A percentile compares a stretch with the other conserved stretches of the same genome.
Conservation (phyloP, 495 filamentous ascomycete species). For the Evansstolkia leycettana region DNA sequence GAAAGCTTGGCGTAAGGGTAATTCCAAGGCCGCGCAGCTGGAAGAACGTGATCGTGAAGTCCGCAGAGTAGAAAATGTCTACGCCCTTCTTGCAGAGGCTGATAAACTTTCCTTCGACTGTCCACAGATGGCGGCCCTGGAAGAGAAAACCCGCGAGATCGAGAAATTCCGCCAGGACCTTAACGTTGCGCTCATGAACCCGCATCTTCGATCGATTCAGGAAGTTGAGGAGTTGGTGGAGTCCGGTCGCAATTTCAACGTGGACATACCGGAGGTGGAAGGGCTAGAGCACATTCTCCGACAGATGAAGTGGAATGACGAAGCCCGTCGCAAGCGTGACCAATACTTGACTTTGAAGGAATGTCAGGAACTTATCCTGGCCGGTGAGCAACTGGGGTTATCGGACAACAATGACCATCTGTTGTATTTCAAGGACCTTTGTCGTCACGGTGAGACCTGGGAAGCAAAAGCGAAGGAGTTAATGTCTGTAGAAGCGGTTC, state of each 20-base stretch:
- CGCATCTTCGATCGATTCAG: slow-evolving; percentile 46
- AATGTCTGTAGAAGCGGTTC: slow-evolving; percentile 75
- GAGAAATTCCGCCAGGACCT: slow-evolving; percentile 75
- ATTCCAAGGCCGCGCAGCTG: slow-evolving; percentile 64
- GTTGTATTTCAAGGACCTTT: slow-evolving; percentile 59
- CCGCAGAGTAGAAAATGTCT: slow-evolving; percentile 82
- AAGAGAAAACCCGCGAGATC: slow-evolving; percentile 81
- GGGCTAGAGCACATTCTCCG: slow-evolving; percentile 66
- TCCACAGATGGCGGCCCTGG: slow-evolving; percentile 77
- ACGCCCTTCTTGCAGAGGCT: slow-evolving; percentile 70
- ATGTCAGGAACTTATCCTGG: slow-evolving; percentile 62
- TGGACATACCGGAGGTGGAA: slow-evolving; percentile 90
- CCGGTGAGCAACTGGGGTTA: slow-evolving; percentile 64
- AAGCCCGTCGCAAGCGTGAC: slow-evolving; percentile 50
- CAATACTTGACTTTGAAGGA: slow-evolving; percentile 59
- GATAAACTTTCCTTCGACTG: slow-evolving; percentile 90
- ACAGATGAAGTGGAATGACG: slow-evolving; percentile 81
- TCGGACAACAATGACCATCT: slow-evolving; percentile 68
- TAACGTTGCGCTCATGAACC: slow-evolving; percentile 50
- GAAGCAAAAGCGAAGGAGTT: slow-evolving; percentile 89
- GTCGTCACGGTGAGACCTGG: slow-evolving; percentile 70
- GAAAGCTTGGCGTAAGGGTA: slow-evolving; percentile 74
- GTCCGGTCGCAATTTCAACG: slow-evolving; percentile 74
- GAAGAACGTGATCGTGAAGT: slow-evolving; percentile 84
- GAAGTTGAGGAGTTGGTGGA: slow-evolving; percentile 87